Evolutionary conservation across 192 early-diverging fungal species (phyloP).

Genomic region (Jimgerdemannia flammicorona): DNA sequence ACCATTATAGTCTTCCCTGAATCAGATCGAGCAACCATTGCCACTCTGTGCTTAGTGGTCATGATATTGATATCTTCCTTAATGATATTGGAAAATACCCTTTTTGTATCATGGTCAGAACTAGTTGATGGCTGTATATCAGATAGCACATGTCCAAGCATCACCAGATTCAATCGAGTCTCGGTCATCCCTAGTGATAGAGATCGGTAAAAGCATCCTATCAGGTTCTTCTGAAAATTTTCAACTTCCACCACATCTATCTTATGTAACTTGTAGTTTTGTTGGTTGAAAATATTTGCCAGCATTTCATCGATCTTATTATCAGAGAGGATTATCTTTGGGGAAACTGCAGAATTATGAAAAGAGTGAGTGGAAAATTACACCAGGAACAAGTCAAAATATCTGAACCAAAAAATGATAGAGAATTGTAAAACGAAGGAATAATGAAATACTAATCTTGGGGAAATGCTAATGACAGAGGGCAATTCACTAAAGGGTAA

Average conservation of each 20-base stretch:
- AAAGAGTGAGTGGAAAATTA: conserved; percentile 4
- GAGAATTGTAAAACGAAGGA: too few species aligned
- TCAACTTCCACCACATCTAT: conserved; percentile 12
- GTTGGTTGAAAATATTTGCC: conserved; percentile 4
- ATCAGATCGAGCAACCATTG: too few species aligned
- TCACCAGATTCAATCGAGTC: conserved; percentile 11
- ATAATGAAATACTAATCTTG: too few species aligned
- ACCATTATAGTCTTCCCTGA: too few species aligned
- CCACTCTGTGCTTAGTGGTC: too few species aligned
- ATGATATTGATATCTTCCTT: conserved; percentile 6
- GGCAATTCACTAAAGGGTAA: too few species aligned
- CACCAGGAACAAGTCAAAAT: too few species aligned
- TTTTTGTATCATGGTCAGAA: neutral
- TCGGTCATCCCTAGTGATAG: too few species aligned
- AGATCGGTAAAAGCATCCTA: too few species aligned
- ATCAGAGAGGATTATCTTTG: conserved; percentile 5
- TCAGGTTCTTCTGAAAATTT: too few species aligned
- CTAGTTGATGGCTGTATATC: conserved; percentile 17
- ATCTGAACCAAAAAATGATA: too few species aligned
- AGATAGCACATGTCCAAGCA: conserved; percentile 19
- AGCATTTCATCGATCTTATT: conserved; percentile 10
- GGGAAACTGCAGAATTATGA: conserved; percentile 4
- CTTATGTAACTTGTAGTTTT: conserved; percentile 3
- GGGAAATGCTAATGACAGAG: too few species aligned
- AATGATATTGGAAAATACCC: conserved; percentile 17